Evolutionary conservation across 768 basidiomycete genomes (phyloP).

Genomic region (Suillus paluster): DNA sequence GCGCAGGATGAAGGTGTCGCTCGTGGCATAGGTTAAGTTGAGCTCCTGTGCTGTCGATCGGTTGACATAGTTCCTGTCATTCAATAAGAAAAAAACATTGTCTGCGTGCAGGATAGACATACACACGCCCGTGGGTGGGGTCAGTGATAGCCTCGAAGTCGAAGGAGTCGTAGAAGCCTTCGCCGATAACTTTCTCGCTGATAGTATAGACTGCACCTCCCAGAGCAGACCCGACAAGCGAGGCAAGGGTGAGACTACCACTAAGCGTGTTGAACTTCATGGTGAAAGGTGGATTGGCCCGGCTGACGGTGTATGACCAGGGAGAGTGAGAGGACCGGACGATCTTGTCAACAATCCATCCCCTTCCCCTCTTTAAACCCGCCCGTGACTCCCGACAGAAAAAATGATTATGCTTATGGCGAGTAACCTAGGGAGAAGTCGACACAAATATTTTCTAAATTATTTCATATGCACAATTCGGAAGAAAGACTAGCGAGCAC

Average conservation of each 20-base stretch:
- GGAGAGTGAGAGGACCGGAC: not conserved
- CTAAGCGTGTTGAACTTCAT: conserved; percentile 22
- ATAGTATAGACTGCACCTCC: conserved; percentile 29
- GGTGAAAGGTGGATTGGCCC: not conserved
- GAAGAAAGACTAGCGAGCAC: too few species aligned
- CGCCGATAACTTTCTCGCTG: conserved; percentile 49
- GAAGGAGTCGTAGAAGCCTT: conserved; percentile 54
- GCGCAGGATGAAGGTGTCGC: conserved; percentile 32
- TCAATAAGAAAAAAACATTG: not conserved
- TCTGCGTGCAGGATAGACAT: conserved; percentile 23
- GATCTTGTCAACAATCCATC: not conserved
- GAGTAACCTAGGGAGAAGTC: too few species aligned
- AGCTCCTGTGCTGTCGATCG: conserved; percentile 22
- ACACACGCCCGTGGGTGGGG: conserved; percentile 74
- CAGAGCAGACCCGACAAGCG: conserved; percentile 16
- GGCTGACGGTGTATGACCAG: not conserved
- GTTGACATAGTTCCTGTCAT: conserved; percentile 32
- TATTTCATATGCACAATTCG: too few species aligned
- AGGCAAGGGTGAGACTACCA: conserved; percentile 15
- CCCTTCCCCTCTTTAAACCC: not conserved
- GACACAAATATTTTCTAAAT: too few species aligned
- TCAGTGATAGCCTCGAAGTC: conserved; percentile 53
- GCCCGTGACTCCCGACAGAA: not conserved
- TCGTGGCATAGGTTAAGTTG: conserved; percentile 37
- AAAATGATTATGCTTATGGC: too few species aligned